Evolutionary conservation across 2,329 filamentous ascomycete species (phyloP).

Genomic region (Pyricularia sp.): DNA sequence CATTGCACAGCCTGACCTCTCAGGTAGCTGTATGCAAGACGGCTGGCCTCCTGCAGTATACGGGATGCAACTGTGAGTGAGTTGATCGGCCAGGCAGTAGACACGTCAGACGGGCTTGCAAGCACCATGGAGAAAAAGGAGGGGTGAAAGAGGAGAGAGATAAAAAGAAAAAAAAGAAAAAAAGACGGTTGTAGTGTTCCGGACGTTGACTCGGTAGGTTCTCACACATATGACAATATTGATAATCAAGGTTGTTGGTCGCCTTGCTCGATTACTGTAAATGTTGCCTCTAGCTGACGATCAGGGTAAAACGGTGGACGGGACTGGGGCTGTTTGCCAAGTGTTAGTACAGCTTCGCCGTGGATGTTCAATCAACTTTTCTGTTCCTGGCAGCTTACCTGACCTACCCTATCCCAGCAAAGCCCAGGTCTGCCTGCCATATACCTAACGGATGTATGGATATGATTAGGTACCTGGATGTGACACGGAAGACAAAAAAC

Average conservation of each 20-base stretch:
- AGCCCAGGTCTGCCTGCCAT: background rate
- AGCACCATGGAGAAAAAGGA: background rate
- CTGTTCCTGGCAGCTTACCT: background rate
- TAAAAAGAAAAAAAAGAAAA: background rate
- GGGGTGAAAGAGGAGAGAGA: no score
- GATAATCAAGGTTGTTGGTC: background rate
- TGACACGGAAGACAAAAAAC: background rate
- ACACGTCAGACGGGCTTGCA: background rate
- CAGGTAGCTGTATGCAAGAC: background rate
- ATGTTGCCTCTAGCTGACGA: background rate
- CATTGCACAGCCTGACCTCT: background rate
- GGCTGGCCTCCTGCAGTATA: background rate
- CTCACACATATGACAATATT: background rate
- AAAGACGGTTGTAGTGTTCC: background rate
- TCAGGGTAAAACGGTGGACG: no score
- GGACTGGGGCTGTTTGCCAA: no score
- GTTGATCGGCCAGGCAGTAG: background rate
- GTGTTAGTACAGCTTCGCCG: background rate
- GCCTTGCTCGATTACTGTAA: background rate
- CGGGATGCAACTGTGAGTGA: background rate
- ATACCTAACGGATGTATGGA: background rate
- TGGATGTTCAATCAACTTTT: background rate
- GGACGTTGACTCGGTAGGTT: background rate
- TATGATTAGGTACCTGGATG: background rate
- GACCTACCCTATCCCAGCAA: background rate